Evolutionary conservation across 495 filamentous ascomycete species (phyloP).

Genomic region (Podospora appendiculata): DNA sequence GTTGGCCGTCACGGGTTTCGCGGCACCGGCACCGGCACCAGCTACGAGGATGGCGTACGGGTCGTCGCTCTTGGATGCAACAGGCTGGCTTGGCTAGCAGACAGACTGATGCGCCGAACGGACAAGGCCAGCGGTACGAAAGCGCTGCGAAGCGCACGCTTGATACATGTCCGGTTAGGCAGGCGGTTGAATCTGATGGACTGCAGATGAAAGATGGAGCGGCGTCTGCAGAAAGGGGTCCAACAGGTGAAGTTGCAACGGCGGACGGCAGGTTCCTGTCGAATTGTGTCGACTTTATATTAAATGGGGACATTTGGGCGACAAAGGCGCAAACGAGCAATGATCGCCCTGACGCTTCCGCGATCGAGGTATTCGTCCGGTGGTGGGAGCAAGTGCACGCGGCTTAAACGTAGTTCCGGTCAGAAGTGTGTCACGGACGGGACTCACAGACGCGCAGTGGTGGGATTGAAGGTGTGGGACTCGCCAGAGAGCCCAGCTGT

Average conservation of each 20-base stretch:
- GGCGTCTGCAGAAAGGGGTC: neutral
- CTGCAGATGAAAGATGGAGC: constrained; percentile 8
- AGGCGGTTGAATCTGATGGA: neutral
- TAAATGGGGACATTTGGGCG: constrained; percentile 2
- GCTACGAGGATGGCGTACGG: neutral
- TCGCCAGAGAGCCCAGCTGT: constrained; percentile 5
- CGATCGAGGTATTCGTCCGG: constrained; percentile 18
- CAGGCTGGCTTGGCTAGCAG: constrained; percentile 2
- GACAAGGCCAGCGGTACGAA: neutral
- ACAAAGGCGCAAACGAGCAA: neutral
- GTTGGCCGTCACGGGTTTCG: too few relatives aligned
- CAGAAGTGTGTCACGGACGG: too few relatives aligned
- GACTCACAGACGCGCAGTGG: too few relatives aligned
- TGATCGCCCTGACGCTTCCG: constrained; percentile 14
- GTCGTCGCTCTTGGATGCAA: neutral
- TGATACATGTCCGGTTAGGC: neutral
- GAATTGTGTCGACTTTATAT: constrained; percentile 7
- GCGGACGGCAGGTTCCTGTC: neutral
- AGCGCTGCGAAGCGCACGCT: neutral
- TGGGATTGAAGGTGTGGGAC: constrained; percentile 11
- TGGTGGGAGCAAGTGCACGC: constrained; percentile 5
- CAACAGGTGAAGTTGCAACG: neutral
- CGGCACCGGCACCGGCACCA: too few relatives aligned
- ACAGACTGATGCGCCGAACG: constrained; percentile 6
- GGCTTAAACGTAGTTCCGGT: neutral